Evolutionary conservation across 2,329 filamentous ascomycete species (phyloP), one percentile per base, ranked within the genome.

Genomic region (Sordariomycetes sp.): DNA sequence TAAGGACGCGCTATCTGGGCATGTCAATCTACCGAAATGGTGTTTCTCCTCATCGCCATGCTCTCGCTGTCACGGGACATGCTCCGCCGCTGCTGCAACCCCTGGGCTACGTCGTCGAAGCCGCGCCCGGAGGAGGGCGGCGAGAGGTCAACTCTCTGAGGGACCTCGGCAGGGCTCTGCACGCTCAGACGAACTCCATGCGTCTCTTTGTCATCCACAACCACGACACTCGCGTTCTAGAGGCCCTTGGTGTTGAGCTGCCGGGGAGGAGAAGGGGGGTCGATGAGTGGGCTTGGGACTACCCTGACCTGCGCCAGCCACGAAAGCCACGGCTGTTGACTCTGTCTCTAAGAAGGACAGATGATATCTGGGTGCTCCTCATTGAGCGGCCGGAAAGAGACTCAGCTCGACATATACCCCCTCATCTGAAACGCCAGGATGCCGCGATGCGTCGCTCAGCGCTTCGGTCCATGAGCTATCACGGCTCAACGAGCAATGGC

Each of bases 231-330:
- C 24, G 21, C 9, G 26, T 35, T 11, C 12, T 21, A 3, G 35
- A 41, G n/a, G 24, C 32, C 7, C 29, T 43, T 18, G 12, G 27
- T 16, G 27, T 16, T 12, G 26, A n/a, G n/a, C n/a, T n/a, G n/a
- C n/a, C 6, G 34, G 26, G 26, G 17, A 23, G 9, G 34, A n/a
- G 15, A 15, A 35, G n/a, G 39, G 37, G 33, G n/a, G n/a, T n/a
- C n/a, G n/a, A n/a, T n/a, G n/a, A n/a, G n/a, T 40, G 36, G 37
- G 27, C 23, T 7, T 42, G 40, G 42, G 35, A 38, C 30, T 42
- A 39, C 26, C 42, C 41, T 10, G 31, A 35, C 21, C 11, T 16
- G 18, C 18, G 19, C 28, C 8, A 16, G 11, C 26, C 17, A 16
- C 21, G 19, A 19, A 12, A 19, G 37, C 6, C 9, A 14, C 17